Conservation (phyloP, 768 basidiomycete genomes). For the Psilocybe subaeruginosa region DNA sequence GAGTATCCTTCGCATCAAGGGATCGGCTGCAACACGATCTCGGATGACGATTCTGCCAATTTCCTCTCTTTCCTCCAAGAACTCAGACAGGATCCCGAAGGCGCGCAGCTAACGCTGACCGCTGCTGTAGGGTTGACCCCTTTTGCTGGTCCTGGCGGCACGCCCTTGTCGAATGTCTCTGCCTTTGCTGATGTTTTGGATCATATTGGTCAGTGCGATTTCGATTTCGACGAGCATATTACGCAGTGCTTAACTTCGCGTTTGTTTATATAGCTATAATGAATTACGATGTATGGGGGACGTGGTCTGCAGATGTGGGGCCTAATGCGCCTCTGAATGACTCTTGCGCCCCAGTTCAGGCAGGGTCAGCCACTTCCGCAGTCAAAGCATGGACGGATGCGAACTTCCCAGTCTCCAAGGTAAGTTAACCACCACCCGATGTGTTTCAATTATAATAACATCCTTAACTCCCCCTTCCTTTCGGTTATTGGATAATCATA, state of each 20-base stretch:
- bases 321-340: constrained; percentile 87
- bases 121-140: constrained; percentile 47
- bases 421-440: constrained; percentile 2
- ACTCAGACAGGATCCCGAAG: constrained; percentile 58
- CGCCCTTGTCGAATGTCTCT: constrained; percentile 69
- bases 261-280: constrained; percentile 46
- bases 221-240: neutral
- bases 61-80: constrained; percentile 79
- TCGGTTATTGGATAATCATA: constrained; percentile 12
- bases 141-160: constrained; percentile 52
- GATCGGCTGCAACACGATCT: constrained; percentile 69
- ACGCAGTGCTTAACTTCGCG: neutral
- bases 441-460: neutral
- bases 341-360: constrained; percentile 65
- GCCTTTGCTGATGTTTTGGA: constrained; percentile 69
- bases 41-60: constrained; percentile 68
- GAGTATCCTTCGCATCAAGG: constrained; percentile 80
- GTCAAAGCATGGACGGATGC: constrained; percentile 76
- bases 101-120: constrained; percentile 57
- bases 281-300: constrained; percentile 62
- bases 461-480: neutral
- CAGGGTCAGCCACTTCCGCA: constrained; percentile 74
- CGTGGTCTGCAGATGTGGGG: constrained; percentile 62
- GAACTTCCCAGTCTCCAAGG: constrained; percentile 66
- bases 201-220: constrained; percentile 37